Conservation (phyloP, 2,329 filamentous ascomycete species). For the Didymella pomorum region DNA sequence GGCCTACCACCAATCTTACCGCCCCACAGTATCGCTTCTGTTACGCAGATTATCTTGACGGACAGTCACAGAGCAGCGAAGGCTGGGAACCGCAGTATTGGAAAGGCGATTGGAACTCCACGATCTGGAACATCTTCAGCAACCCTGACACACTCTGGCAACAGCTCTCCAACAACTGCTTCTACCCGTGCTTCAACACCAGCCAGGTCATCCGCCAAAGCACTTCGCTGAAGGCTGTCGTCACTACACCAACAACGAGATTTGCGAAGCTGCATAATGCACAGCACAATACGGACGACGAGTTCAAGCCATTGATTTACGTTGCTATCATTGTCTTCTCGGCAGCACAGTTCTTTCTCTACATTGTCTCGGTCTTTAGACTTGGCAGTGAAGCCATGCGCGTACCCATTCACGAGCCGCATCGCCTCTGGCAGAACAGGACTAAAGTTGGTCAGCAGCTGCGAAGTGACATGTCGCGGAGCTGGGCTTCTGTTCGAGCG, state of each 20-base stretch:
- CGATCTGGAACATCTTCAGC: constrained; percentile 14
- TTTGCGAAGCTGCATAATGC: constrained; percentile 24
- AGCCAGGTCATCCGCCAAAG: constrained; percentile 13
- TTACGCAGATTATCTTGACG: constrained; percentile 11
- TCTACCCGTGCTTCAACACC: constrained; percentile 26
- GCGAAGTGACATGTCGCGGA: constrained; percentile 2
- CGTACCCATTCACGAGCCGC: constrained; percentile 16
- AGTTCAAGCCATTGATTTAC: constrained; percentile 17
- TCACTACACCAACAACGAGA: constrained; percentile 7
- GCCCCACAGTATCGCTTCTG: constrained; percentile 23
- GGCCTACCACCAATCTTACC: constrained; percentile 14
- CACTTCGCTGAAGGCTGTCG: constrained; percentile 14
- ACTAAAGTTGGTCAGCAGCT: constrained; percentile 9
- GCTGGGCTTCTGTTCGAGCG: neutral
- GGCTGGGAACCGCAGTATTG: constrained; percentile 19
- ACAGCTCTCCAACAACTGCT: constrained; percentile 18
- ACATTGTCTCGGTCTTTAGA: constrained; percentile 11
- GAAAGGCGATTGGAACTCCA: constrained; percentile 18
- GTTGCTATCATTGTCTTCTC: constrained; percentile 16
- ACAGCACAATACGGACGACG: constrained; percentile 4
- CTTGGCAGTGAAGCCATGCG: constrained; percentile 19
- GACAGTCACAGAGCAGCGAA: constrained; percentile 10
- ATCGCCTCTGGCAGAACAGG: constrained; percentile 11
- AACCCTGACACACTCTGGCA: constrained; percentile 16
- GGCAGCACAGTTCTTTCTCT: constrained; percentile 21